These are phyloP conservation scores for Eucalyptus erythrocorys DNA, from an alignment of 345 rosid genomes.

Conservation along the genomic window DNA sequence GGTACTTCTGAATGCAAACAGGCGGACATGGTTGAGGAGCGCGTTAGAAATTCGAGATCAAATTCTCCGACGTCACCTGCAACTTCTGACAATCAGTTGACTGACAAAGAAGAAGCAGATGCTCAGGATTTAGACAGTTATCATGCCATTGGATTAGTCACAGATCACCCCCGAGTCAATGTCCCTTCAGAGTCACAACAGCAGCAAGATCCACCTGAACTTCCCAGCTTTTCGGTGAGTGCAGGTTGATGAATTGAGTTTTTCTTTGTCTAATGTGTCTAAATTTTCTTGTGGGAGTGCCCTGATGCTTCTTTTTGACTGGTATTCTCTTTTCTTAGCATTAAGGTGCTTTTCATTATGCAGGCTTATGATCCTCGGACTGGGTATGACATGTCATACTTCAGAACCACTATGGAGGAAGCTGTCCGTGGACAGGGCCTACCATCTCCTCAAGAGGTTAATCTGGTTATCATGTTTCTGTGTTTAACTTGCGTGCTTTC, in stretches of 20 bases:
- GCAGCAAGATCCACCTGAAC: slow-evolving; percentile 53
- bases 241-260: background rate
- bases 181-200: slow-evolving; percentile 47
- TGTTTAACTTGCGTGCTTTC: background rate
- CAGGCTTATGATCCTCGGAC: slow-evolving; percentile 60
- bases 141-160: slow-evolving; percentile 45
- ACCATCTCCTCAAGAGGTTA: slow-evolving; percentile 72
- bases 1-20: slow-evolving; percentile 29
- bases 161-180: slow-evolving; percentile 38
- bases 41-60: slow-evolving; percentile 40
- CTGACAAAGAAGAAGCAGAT: slow-evolving; percentile 39
- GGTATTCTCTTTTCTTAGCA: background rate
- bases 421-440: slow-evolving; percentile 45
- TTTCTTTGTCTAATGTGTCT: background rate
- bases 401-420: slow-evolving; percentile 58
- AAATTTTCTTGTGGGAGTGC: background rate
- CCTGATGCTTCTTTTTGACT: background rate
- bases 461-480: background rate
- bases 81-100: slow-evolving; percentile 38
- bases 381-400: slow-evolving; percentile 64
- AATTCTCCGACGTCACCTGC: slow-evolving; percentile 46
- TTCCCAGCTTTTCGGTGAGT: slow-evolving; percentile 57
- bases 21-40: slow-evolving; percentile 33
- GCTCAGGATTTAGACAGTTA: slow-evolving; percentile 46
- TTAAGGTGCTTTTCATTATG: background rate